Evolutionary conservation across 176 grass and related monocot species (phyloP).

Genomic region (Poa pratensis): DNA sequence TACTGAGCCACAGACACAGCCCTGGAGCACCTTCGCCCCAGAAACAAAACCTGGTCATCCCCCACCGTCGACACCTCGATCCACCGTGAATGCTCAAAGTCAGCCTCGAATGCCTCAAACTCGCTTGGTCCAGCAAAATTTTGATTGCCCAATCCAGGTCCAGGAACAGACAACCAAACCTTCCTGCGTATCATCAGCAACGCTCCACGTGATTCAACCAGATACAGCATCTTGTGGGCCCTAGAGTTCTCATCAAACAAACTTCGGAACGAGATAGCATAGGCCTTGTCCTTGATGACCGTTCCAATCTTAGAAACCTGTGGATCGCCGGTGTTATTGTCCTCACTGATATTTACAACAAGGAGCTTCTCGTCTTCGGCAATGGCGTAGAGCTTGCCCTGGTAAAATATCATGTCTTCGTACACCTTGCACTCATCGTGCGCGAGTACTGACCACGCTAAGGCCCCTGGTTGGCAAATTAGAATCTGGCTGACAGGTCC

Average conservation of each 20-base stretch:
- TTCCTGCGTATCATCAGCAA: conserved; percentile 33
- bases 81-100: not conserved
- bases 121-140: not conserved
- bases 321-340: conserved; percentile 16
- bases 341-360: not conserved
- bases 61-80: not conserved
- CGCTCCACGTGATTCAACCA: not conserved
- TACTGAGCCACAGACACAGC: not conserved
- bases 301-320: conserved; percentile 28
- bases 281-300: conserved; percentile 15
- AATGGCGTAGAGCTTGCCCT: not conserved
- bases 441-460: not conserved
- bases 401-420: not conserved
- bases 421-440: not conserved
- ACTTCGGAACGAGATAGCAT: not conserved
- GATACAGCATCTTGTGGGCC: conserved; percentile 30
- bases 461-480: not conserved
- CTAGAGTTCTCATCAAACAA: not conserved
- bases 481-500: not conserved
- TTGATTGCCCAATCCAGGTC: not conserved
- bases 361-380: not conserved
- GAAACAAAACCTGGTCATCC: not conserved
- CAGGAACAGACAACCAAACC: not conserved
- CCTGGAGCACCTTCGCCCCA: not conserved
- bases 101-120: not conserved